These are phyloP conservation scores for Fomitopsis pinicola DNA, from an alignment of 1,284 basidiomycete species.

Conservation along the genomic window DNA sequence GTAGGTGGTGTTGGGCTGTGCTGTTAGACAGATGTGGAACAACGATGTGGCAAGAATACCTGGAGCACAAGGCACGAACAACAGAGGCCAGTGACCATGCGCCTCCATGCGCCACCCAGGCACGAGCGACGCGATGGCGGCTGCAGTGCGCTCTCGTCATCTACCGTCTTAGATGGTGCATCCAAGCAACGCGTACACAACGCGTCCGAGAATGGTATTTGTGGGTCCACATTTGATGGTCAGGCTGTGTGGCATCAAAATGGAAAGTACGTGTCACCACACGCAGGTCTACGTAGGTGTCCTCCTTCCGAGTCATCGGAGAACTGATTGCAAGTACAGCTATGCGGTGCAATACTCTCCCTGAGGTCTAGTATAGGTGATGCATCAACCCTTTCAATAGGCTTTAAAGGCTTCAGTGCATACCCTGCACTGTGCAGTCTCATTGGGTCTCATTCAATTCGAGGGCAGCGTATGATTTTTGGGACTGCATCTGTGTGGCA, in stretches of 20 bases:
- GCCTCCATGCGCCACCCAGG: not conserved
- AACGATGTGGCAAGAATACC: not conserved
- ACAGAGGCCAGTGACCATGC: not conserved
- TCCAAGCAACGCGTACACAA: not conserved
- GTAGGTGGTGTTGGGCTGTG: not conserved
- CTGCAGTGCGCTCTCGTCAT: not conserved
- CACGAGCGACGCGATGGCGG: not conserved
- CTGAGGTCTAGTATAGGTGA: no score
- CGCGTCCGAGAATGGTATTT: not conserved
- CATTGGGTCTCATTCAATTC: no score
- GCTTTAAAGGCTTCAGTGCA: no score
- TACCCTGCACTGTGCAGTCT: no score
- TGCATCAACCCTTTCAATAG: no score
- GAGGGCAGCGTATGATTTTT: no score
- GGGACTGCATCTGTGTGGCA: no score
- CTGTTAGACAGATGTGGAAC: not conserved
- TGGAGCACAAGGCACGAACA: not conserved
- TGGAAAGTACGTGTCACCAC: not conserved
- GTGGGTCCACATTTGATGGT: not conserved
- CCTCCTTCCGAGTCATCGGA: no score
- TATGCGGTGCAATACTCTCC: no score
- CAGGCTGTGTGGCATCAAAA: not conserved
- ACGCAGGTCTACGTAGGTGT: no score
- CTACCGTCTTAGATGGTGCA: not conserved
- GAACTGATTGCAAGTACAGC: no score